These are phyloP conservation scores for Alternaria longipes DNA, from an alignment of 2,329 filamentous ascomycete genomes.

Conservation along the genomic window DNA sequence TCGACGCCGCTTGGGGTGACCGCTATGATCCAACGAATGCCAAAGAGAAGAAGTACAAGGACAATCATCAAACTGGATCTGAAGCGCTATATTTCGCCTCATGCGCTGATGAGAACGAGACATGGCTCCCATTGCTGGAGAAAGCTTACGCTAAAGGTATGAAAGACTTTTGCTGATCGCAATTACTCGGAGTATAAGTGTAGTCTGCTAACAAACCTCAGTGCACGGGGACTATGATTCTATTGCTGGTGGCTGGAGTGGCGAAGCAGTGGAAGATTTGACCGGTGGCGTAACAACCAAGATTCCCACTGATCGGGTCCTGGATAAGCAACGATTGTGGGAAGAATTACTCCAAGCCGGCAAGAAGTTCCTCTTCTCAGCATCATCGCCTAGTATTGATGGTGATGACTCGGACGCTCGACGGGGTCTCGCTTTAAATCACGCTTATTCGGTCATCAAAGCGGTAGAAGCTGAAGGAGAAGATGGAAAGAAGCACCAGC, in stretches of 20 bases:
- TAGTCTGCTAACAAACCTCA: not conserved
- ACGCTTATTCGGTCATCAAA: slow-evolving; percentile 66
- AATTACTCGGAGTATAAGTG: not conserved
- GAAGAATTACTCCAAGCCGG: slow-evolving; percentile 79
- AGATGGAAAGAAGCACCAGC: slow-evolving; percentile 52
- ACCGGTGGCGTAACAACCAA: slow-evolving; percentile 75
- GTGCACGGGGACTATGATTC: slow-evolving; percentile 80
- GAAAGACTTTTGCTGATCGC: not conserved
- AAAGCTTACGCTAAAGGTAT: slow-evolving; percentile 78
- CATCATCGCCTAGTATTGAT: slow-evolving; percentile 62
- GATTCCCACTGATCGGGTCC: slow-evolving; percentile 72
- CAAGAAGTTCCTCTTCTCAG: slow-evolving; percentile 78
- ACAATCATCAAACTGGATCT: slow-evolving; percentile 76
- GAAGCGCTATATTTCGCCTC: slow-evolving; percentile 81
- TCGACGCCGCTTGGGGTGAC: slow-evolving; percentile 74
- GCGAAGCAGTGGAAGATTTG: slow-evolving; percentile 64
- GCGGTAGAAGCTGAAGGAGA: slow-evolving; percentile 63
- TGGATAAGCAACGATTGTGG: slow-evolving; percentile 85
- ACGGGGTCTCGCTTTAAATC: slow-evolving; percentile 52
- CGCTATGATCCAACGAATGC: slow-evolving; percentile 67
- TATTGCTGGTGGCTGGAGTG: slow-evolving; percentile 73
- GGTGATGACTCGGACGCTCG: slow-evolving; percentile 68
- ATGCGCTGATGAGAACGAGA: slow-evolving; percentile 78
- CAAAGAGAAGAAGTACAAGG: slow-evolving; percentile 70
- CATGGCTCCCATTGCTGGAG: slow-evolving; percentile 81